phyloP scores from a whole-genome alignment of 1,139 yeast species.

The Diutina pseudorugosa region DNA sequence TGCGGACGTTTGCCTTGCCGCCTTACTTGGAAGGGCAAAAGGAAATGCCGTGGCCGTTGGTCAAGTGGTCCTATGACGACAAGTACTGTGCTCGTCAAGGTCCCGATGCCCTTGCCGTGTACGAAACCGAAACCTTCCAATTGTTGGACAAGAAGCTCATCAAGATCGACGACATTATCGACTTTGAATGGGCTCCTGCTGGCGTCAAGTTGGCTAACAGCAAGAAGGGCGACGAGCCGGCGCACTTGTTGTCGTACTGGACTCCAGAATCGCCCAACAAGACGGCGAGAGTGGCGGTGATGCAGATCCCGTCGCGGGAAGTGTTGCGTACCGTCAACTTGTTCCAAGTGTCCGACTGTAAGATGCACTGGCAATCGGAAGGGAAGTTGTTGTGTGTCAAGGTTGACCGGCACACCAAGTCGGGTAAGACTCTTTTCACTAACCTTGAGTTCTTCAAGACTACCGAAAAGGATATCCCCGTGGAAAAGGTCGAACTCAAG shows the following conservation, averaged over 20 bases:
- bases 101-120: constrained; percentile 85
- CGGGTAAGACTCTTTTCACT: constrained; percentile 84
- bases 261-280: constrained; percentile 89
- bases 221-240: constrained; percentile 39
- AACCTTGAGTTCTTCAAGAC: constrained; percentile 87
- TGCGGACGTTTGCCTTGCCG: constrained; percentile 84
- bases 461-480: constrained; percentile 84
- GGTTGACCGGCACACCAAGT: constrained; percentile 94
- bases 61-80: constrained; percentile 93
- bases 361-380: constrained; percentile 90
- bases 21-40: constrained; percentile 59
- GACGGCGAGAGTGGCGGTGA: constrained; percentile 87
- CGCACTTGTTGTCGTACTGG: constrained; percentile 82
- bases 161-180: constrained; percentile 76
- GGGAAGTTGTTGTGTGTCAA: constrained; percentile 81
- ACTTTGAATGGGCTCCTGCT: constrained; percentile 93
- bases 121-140: constrained; percentile 58
- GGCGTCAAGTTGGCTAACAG: constrained; percentile 52
- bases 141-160: constrained; percentile 77
- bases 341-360: constrained; percentile 88
- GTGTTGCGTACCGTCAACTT: constrained; percentile 84
- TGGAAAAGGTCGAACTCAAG: constrained; percentile 86
- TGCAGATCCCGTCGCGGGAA: constrained; percentile 78
- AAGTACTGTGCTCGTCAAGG: constrained; percentile 92
- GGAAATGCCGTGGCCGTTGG: constrained; percentile 91